These are phyloP conservation scores for Mycena galopus DNA, from an alignment of 768 basidiomycete genomes.

Conservation along the genomic window DNA sequence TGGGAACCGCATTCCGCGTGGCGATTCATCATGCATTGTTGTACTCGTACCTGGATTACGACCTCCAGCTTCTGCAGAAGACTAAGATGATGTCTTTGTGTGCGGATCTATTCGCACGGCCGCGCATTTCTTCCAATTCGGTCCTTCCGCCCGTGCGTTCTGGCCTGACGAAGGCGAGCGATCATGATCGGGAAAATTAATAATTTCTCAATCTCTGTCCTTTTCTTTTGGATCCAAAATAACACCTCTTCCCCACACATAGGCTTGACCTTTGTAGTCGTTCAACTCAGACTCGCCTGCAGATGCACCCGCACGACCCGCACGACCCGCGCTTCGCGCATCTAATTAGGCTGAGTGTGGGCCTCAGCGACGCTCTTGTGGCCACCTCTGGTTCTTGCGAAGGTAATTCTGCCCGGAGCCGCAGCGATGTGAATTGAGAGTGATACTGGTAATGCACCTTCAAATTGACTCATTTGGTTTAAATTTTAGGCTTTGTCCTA, in stretches of 20 bases:
- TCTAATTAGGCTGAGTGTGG: neutral
- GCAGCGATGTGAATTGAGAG: constrained; percentile 9
- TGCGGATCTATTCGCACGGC: constrained; percentile 9
- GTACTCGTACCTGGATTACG: neutral
- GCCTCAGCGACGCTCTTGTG: neutral
- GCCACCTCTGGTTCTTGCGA: neutral
- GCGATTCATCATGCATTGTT: neutral
- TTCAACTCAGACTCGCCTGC: neutral
- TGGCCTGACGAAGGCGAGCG: neutral
- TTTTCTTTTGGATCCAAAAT: neutral
- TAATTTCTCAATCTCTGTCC: neutral
- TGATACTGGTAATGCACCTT: neutral
- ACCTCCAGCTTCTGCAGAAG: neutral
- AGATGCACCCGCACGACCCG: neutral
- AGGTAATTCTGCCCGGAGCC: constrained; percentile 2
- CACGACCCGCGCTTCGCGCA: neutral
- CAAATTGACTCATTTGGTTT: neutral
- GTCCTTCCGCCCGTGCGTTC: neutral
- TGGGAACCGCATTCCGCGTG: neutral
- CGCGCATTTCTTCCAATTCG: neutral
- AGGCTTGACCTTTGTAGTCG: neutral
- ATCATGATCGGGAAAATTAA: constrained; percentile 2
- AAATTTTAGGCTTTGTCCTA: neutral
- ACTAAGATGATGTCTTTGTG: neutral
- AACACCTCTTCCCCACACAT: neutral